Evolutionary conservation across 192 early-diverging fungal genomes (phyloP), one percentile per base, ranked within the genome.

Genomic region (Backusella circina): DNA sequence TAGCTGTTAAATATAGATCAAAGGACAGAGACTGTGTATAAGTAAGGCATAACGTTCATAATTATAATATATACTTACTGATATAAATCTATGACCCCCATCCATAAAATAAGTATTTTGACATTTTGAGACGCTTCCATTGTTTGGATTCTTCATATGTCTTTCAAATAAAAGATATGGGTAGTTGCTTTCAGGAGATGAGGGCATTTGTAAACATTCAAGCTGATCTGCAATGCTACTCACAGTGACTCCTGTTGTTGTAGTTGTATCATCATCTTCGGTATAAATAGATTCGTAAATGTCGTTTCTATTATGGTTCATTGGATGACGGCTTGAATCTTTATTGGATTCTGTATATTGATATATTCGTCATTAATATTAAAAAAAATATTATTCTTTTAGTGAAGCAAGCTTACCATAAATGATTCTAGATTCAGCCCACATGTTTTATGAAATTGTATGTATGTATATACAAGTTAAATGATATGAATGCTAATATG

Each of bases 21-120:
- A 28, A 61, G 28, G 23, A 57, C 9, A 26, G 54, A 39, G 38
- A 39, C 10, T 13, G 39, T 4, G 3, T 13, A 41, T 41, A 41
- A 41, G 39, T 41, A 41, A 15, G 39, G 12, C n/a, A 16, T n/a
- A 8, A 47, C 9, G 41, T 13, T 23, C 10, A 9, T 54, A 18
- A 21, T 47, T 18, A 54, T 54, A 50, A 18, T 50, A 50, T 5
- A 54, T 32, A 65, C 73, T 72, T 82, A 82, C 80, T 23, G 80
- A 82, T 71, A 82, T 82, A 32, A 82, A 82, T 47, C 80, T 51
- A 32, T 75, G 75, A 33, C 76, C 76, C 2, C 80, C 80, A 57
- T 82, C 80, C 39, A 82, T 74, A 37, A 82, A 82, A 65, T 82
- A 82, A 16, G 77, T 82, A 47, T 77, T 82, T 64, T 73, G 76